phyloP scores from a whole-genome alignment of 225 moss, liverwort and hornwort species.

The Asterella californica region DNA sequence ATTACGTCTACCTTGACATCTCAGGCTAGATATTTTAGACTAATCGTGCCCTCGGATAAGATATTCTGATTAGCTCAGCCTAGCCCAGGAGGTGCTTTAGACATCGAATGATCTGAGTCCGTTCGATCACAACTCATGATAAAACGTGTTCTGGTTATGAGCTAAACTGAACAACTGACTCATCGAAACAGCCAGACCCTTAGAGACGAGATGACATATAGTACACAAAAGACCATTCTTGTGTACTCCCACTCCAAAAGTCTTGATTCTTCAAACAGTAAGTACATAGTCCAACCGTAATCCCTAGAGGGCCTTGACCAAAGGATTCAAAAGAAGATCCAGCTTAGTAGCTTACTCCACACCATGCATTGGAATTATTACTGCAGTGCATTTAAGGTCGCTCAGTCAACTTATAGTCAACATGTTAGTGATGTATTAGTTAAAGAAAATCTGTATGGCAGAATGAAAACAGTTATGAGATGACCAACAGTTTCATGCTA shows the following conservation, averaged over 20 bases:
- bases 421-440: not conserved
- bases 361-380: not conserved
- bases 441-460: not conserved
- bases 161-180: not conserved
- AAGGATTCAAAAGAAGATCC: not conserved
- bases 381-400: not conserved
- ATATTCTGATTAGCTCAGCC: not conserved
- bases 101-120: not conserved
- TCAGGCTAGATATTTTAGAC: not conserved
- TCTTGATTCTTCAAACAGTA: not conserved
- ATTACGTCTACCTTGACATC: not conserved
- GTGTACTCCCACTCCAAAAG: not conserved
- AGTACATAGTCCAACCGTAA: not conserved
- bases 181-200: not conserved
- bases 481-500: not conserved
- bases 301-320: too few species aligned
- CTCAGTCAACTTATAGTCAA: conserved; percentile 1
- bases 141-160: not conserved
- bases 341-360: not conserved
- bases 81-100: not conserved
- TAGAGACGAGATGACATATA: not conserved
- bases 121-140: not conserved
- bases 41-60: not conserved
- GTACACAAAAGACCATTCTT: not conserved
- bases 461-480: not conserved